Evolutionary conservation across 2,329 filamentous ascomycete species (phyloP), one percentile per base, ranked within the genome.

Genomic region (Penicillium expansum): DNA sequence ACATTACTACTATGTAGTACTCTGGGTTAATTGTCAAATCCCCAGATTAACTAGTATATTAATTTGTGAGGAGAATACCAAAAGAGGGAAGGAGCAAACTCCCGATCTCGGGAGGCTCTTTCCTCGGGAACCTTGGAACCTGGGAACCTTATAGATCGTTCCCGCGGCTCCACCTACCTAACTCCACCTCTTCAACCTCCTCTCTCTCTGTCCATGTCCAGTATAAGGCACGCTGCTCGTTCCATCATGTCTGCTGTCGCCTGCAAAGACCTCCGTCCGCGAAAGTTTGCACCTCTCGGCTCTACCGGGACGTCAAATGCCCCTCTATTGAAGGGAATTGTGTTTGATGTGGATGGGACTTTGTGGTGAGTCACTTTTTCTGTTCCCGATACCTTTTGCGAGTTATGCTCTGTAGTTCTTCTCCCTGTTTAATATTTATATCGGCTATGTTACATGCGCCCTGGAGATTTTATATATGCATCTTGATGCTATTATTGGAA

Each of bases 261-360:
- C 29, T 66, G 62, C 42, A 62, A 65, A 13, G 52, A 62, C 32
- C 63, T 71, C 48, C 71, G 66, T 35, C 70, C 69, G 39, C 74
- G 80, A 57, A 75, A 73, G 37, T 84, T 85, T 60, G 80, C 81
- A 6, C 81, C 82, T 13, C 69, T 84, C 53, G 70, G 76, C 56
- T 69, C 75, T 5, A 64, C 64, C 63, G 66, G 58, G 52, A 50
- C 20, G 62, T 70, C 51, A 60, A 69, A 47, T 59, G 73, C 74
- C 18, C 79, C 81, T 41, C 67, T 66, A 30, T 67, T 87, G 55
- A 79, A 80, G 65, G 85, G 85, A 2, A 80, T 87, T 27, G 79
- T 97, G 14, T 97, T 97, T 75, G 93, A 99, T 76, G 90, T 99
- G 61, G 93, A 99, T 74, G 93, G 93, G 4, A 99, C 93, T 24